Base-by-base conservation (phyloP, 352 stramenopile species). In the Phytophthora fragariaefolia region DNA sequence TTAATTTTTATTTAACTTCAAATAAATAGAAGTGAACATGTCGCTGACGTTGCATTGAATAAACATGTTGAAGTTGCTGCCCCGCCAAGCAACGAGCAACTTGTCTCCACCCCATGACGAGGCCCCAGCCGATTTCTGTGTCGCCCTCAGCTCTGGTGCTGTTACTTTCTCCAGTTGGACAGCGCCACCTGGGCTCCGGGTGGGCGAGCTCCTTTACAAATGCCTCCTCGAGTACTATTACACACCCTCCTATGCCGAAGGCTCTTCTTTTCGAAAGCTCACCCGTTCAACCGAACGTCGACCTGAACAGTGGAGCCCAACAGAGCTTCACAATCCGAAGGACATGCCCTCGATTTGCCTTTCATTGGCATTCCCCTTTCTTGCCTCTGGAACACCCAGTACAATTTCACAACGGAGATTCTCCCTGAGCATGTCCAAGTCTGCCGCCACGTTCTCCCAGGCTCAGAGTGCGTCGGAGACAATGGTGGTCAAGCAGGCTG, bases 311-410 rank as follows among this genome's bases (percentile, higher is more conserved):
- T 28, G 43, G 15, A n/a, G n/a, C n/a, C n/a, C n/a, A n/a, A n/a
- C n/a, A n/a, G n/a, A 38, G 24, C 23, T 34, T 71, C 38, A 56
- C 36, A 56, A 67, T 66, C 49, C 26, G 48, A 6, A 61, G 30
- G 51, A 53, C 22, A 34, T 52, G 57, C 50, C 38, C 50, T 66
- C 63, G 63, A 71, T 71, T 71, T 71, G 63, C 40, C 49, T 62
- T 71, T 71, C 47, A 51, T 34, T 67, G 63, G 49, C 63, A 67
- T 67, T 63, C 48, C 17, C 40, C 45, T n/a, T 51, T 60, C 40
- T 13, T 38, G 23, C 15, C 48, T 66, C 57, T 66, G 63, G 63
- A 66, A 38, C 23, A 17, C 28, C 50, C 49, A 61, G 47, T 60
- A 45, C 47, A 66, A 49, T 48, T 47, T 20, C 32, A 71, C 48